Evolutionary conservation across 2,329 filamentous ascomycete genomes (phyloP), one percentile per base, ranked within the genome.

Genomic region (Xylariaceae sp.): DNA sequence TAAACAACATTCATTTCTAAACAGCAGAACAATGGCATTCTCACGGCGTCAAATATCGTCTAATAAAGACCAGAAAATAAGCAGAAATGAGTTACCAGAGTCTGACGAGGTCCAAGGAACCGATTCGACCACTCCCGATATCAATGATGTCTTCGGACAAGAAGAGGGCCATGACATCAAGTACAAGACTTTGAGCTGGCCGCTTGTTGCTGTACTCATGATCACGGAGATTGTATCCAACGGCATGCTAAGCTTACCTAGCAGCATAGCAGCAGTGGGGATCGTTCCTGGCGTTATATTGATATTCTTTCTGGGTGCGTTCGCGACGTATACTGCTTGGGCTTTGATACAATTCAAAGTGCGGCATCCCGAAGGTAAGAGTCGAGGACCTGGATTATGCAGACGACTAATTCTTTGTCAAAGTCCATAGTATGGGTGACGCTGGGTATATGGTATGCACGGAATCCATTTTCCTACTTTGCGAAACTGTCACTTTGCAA

Each of bases 341-440:
- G 60, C 78, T 16, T 68, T 79, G 9, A 74, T 79, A 33, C 62
- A 75, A 50, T 82, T 82, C 68, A 82, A 82, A 60, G 57, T 80
- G 31, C 68, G 70, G 13, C 79, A 82, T 59, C 75, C 75, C 1
- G 71, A 80, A 54, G 75, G 75, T 68, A 67, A 68, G 64, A 67
- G n/a, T 14, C 47, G 64, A 4, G 4, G 5, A 14, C 17, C 59
- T 62, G 6, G 36, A 57, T 14, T 60, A 64, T 45, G 17, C 63
- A 5, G 49, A 28, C 6, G 39, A 28, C 2, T 44, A n/a, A 33
- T 6, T 41, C 57, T 63, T 36, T 7, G 48, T 59, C 22, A 5
- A 63, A 73, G 78, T 82, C 3, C 81, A 83, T 59, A 76, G 75
- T 47, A 82, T 82, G 68, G 79, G 80, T 40, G 80, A 83, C 55